phyloP scores from a whole-genome alignment of 139 green algal species.

The Klebsormidium nitens region DNA sequence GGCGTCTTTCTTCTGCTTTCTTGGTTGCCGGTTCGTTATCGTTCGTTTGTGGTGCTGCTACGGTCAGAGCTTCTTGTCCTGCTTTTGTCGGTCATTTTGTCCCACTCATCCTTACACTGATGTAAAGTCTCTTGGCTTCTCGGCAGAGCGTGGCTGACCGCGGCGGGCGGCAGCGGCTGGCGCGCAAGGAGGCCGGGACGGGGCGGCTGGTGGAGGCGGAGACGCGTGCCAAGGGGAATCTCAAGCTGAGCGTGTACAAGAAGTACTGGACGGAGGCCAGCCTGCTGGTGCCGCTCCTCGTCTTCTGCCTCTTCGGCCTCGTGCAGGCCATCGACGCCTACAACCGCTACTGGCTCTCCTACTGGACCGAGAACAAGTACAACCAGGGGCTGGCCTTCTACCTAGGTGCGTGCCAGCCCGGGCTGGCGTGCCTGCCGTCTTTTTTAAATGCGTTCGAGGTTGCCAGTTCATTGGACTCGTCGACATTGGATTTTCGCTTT shows the following conservation, averaged over 20 bases:
- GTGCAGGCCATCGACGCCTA: slow-evolving; percentile 32
- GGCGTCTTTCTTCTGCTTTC: neutral
- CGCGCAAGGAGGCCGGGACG: neutral
- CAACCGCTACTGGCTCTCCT: slow-evolving; percentile 56
- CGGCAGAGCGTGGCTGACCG: neutral
- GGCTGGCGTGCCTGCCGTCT: neutral
- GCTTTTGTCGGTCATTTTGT: neutral
- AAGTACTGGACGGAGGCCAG: slow-evolving; percentile 46
- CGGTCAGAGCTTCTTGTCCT: neutral
- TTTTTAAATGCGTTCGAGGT: neutral
- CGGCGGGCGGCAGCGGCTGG: neutral
- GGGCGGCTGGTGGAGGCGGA: slow-evolving; percentile 20
- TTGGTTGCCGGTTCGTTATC: neutral
- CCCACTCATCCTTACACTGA: neutral
- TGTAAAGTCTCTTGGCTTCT: neutral
- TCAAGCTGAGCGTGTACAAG: slow-evolving; percentile 53
- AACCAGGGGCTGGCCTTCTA: slow-evolving; percentile 53
- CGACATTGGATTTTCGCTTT: neutral
- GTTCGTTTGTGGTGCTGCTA: neutral
- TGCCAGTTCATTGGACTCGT: neutral
- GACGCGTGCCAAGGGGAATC: slow-evolving; percentile 13
- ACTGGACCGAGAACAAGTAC: slow-evolving; percentile 61
- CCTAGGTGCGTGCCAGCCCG: slow-evolving; percentile 40
- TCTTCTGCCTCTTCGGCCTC: slow-evolving; percentile 44
- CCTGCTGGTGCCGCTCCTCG: slow-evolving; percentile 5